phyloP scores from a whole-genome alignment of 1,284 basidiomycete genomes.

The Ustilago tritici region DNA sequence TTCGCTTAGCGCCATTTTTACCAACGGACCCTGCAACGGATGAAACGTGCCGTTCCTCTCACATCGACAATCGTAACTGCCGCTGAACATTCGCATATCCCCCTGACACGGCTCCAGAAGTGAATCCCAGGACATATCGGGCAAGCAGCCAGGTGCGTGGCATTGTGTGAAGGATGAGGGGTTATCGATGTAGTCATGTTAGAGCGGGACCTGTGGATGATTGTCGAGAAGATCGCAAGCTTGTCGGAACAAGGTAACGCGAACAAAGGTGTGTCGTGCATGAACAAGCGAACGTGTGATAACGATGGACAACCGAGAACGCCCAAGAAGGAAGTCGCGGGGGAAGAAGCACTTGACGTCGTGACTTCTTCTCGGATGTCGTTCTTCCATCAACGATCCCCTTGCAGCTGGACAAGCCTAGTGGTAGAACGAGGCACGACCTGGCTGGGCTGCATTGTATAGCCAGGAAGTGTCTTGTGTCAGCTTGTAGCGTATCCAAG shows the following conservation, averaged over 20 bases:
- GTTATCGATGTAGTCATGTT: not conserved
- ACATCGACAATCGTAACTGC: not conserved
- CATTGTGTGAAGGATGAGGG: too few relatives aligned
- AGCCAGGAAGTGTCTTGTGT: not conserved
- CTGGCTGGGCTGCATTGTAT: not conserved
- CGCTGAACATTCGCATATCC: not conserved
- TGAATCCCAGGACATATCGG: too few relatives aligned
- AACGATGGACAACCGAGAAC: conserved; percentile 34
- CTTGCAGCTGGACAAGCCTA: not conserved
- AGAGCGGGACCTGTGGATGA: not conserved
- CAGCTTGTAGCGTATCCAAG: not conserved
- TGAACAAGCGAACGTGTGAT: conserved; percentile 41
- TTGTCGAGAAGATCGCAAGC: not conserved
- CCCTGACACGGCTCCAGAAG: not conserved
- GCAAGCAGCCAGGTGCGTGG: too few relatives aligned
- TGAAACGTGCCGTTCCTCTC: conserved; percentile 21
- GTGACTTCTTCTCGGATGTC: conserved; percentile 10
- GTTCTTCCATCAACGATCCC: not conserved
- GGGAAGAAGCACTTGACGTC: conserved; percentile 9
- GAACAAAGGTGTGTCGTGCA: conserved; percentile 1
- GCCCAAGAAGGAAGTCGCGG: conserved; percentile 30
- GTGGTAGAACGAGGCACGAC: not conserved
- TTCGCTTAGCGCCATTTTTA: conserved; percentile 14
- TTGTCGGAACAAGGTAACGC: too few relatives aligned
- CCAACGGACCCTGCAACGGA: conserved; percentile 4